These are phyloP conservation scores for Pogostemon cablin DNA, from an alignment of 257 asterid species.

Conservation along the genomic window DNA sequence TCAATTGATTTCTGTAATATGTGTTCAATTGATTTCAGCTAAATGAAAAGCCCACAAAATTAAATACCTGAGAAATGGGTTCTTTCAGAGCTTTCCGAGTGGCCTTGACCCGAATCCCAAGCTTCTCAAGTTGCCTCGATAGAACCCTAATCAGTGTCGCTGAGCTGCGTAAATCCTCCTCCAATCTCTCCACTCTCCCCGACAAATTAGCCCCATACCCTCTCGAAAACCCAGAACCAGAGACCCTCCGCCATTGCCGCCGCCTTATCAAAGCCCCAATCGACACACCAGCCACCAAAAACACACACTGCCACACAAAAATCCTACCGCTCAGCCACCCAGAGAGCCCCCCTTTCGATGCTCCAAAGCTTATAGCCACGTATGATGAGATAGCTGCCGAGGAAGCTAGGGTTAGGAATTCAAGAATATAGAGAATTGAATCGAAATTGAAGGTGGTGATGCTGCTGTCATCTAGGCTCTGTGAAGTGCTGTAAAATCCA, in stretches of 20 bases:
- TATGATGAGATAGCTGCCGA: slow-evolving; percentile 54
- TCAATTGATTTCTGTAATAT: background rate
- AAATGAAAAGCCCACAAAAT: background rate
- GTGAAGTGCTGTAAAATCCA: slow-evolving; percentile 26
- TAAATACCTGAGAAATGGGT: slow-evolving; percentile 69
- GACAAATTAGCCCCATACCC: slow-evolving; percentile 49
- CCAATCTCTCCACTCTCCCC: slow-evolving; percentile 82
- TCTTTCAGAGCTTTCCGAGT: slow-evolving; percentile 73
- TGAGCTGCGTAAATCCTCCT: slow-evolving; percentile 70
- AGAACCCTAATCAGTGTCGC: slow-evolving; percentile 57
- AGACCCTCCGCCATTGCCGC: slow-evolving; percentile 84
- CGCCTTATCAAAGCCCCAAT: slow-evolving; percentile 75
- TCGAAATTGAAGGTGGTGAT: slow-evolving; percentile 45
- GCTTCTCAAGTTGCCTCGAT: slow-evolving; percentile 89
- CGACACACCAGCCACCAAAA: slow-evolving; percentile 54
- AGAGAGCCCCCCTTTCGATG: slow-evolving; percentile 35
- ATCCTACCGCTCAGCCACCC: slow-evolving; percentile 52
- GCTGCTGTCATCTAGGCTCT: slow-evolving; percentile 21
- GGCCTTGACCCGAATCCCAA: slow-evolving; percentile 73
- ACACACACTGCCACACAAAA: slow-evolving; percentile 71
- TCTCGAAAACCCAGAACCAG: slow-evolving; percentile 46
- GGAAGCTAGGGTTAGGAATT: slow-evolving; percentile 66
- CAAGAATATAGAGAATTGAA: slow-evolving; percentile 58
- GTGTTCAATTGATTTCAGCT: background rate
- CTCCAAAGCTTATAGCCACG: slow-evolving; percentile 48